A percentile compares a stretch with the other conserved stretches of the same genome.
phyloP scores from a whole-genome alignment of 495 filamentous ascomycete species.

The Xylaria flabelliformis region DNA sequence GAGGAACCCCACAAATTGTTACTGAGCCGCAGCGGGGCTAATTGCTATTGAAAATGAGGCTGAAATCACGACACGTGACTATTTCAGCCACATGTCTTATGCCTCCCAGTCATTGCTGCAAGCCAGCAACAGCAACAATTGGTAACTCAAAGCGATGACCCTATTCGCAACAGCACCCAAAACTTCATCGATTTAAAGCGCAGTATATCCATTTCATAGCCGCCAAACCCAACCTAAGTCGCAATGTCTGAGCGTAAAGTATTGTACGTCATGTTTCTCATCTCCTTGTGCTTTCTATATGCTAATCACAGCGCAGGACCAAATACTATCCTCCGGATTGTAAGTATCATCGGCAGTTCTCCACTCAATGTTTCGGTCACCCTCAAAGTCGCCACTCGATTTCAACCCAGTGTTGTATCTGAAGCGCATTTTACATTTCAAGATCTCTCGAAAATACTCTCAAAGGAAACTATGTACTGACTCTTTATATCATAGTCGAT shows the following conservation, averaged over 20 bases:
- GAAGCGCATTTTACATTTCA: neutral
- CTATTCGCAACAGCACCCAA: neutral
- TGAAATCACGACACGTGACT: slow-evolving; percentile 12
- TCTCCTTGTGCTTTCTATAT: slow-evolving; percentile 13
- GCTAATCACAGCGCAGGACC: slow-evolving; percentile 29
- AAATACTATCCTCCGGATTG: slow-evolving; percentile 95
- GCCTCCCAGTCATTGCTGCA: neutral
- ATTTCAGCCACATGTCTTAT: slow-evolving; percentile 7
- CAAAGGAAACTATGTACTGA: slow-evolving; percentile 7
- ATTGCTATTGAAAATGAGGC: neutral
- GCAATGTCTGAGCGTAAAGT: slow-evolving; percentile 95
- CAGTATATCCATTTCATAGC: neutral
- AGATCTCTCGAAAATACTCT: neutral
- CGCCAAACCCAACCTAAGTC: slow-evolving; percentile 19
- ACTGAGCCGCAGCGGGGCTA: slow-evolving; percentile 14
- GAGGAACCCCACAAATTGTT: neutral
- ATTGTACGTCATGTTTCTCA: slow-evolving; percentile 47
- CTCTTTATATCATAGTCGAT: slow-evolving; percentile 61
- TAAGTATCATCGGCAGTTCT: slow-evolving; percentile 8
- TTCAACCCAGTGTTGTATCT: neutral
- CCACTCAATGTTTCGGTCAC: neutral
- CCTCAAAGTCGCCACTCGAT: neutral
- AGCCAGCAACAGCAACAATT: neutral
- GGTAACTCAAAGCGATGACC: neutral
- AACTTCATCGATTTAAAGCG: neutral